Percentiles rank a stretch among this genome's conserved stretches.
phyloP scores from a whole-genome alignment of 306 rosid genomes.

The Purshia tridentata region DNA sequence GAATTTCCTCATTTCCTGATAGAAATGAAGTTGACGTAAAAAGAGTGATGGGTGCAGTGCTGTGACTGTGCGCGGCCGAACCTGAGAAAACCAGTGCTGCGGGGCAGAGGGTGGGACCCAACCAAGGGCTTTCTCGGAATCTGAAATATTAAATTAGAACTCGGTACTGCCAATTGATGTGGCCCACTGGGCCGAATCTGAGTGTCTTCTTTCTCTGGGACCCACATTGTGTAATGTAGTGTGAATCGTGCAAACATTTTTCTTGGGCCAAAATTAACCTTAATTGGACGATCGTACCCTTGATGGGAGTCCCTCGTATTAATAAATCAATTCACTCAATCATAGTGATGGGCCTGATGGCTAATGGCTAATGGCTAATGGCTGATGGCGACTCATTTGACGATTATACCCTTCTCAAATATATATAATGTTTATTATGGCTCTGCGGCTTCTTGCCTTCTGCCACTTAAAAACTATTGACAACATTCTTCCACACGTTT shows the following conservation, averaged over 20 bases:
- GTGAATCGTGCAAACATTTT: constrained; percentile 16
- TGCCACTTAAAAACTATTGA: no score
- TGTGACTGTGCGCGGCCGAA: no score
- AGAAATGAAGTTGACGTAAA: no score
- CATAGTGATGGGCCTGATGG: neutral
- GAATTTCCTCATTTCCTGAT: no score
- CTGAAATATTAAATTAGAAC: no score
- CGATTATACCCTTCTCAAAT: neutral
- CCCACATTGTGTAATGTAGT: constrained; percentile 16
- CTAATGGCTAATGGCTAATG: no score
- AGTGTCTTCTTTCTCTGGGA: neutral
- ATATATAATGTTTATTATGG: no score
- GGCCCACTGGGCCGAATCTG: neutral
- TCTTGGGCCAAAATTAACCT: constrained; percentile 30
- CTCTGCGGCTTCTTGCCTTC: neutral
- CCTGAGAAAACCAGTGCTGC: no score
- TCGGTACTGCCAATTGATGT: neutral
- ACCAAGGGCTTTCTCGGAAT: no score
- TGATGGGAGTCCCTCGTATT: neutral
- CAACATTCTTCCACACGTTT: no score
- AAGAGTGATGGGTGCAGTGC: no score
- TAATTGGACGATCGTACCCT: constrained; percentile 25
- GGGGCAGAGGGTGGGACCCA: no score
- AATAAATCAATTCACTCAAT: neutral
- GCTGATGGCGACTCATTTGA: neutral